Percentiles rank a stretch among this genome's conserved stretches.
phyloP scores from a whole-genome alignment of 345 rosid species.

The Brassica rapa region DNA sequence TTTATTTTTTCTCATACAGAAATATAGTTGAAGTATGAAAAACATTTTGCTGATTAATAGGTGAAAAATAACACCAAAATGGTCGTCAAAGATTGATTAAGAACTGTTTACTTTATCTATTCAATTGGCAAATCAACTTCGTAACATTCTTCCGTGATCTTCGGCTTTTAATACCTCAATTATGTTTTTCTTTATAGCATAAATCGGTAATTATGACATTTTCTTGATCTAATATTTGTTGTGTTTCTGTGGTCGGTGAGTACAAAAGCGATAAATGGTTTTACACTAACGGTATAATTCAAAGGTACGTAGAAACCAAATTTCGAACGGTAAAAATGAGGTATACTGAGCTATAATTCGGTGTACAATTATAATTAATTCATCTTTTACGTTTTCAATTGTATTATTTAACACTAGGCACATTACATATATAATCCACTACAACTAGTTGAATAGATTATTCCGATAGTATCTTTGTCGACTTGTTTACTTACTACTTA shows the following conservation, averaged over 20 bases:
- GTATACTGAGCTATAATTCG: background rate
- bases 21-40: background rate
- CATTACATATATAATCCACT: background rate
- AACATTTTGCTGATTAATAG: background rate
- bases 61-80: background rate
- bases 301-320: background rate
- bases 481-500: background rate
- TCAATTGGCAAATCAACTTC: constrained; percentile 26
- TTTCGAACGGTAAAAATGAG: background rate
- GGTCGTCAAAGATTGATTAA: constrained; percentile 18
- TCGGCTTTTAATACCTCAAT: constrained; percentile 5
- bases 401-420: background rate
- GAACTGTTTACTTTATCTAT: constrained; percentile 8
- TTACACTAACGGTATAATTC: background rate
- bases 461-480: background rate
- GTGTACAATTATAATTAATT: background rate
- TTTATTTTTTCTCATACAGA: background rate
- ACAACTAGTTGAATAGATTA: background rate
- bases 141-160: constrained; percentile 37
- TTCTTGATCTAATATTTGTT: background rate
- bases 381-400: background rate
- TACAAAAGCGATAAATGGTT: background rate
- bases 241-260: constrained; percentile 3
- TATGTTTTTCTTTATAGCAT: constrained; percentile 16
- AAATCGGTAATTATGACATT: constrained; percentile 6